A percentile compares a stretch with the other conserved stretches of the same genome.
These are phyloP conservation scores for Pythium diclinum DNA, from an alignment of 352 stramenopile genomes.

Conservation along the genomic window DNA sequence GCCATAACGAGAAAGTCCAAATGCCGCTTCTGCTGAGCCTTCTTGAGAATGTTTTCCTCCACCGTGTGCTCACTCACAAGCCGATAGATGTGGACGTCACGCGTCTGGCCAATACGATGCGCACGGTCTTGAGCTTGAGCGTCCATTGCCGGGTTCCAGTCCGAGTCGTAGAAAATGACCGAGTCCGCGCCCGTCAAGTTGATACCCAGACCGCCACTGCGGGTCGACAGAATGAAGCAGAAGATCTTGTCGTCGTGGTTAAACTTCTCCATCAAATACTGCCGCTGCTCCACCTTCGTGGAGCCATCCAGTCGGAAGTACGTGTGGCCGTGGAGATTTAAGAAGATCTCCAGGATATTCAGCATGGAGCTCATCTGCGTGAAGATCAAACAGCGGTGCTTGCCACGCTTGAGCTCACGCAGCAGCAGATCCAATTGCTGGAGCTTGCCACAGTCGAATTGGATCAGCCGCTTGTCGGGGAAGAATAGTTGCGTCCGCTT, in stretches of 20 bases:
- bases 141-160: constrained; percentile 95
- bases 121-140: constrained; percentile 95
- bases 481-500: constrained; percentile 92
- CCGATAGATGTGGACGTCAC: constrained; percentile 99
- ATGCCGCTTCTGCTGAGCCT: constrained; percentile 96
- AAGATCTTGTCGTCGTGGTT: constrained; percentile 97
- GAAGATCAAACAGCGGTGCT: constrained; percentile 95
- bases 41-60: constrained; percentile 99
- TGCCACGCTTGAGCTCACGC: constrained; percentile 92
- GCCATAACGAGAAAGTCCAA: constrained; percentile 94
- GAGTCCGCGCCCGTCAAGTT: constrained; percentile 98
- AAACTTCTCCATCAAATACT: constrained; percentile 98
- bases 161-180: constrained; percentile 92
- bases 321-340: constrained; percentile 97
- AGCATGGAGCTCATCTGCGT: constrained; percentile 99
- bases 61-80: constrained; percentile 97
- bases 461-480: constrained; percentile 94
- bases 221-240: constrained; percentile 98
- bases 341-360: constrained; percentile 98
- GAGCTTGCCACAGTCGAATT: constrained; percentile 96
- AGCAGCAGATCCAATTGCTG: constrained; percentile 91
- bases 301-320: constrained; percentile 98
- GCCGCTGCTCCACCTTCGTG: constrained; percentile 94
- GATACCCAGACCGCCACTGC: constrained; percentile 96
- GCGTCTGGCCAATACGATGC: constrained; percentile 97